A percentile compares a stretch with the other conserved stretches of the same genome.
phyloP scores from a whole-genome alignment of 768 basidiomycete genomes.

The Leccinum imitatum region DNA sequence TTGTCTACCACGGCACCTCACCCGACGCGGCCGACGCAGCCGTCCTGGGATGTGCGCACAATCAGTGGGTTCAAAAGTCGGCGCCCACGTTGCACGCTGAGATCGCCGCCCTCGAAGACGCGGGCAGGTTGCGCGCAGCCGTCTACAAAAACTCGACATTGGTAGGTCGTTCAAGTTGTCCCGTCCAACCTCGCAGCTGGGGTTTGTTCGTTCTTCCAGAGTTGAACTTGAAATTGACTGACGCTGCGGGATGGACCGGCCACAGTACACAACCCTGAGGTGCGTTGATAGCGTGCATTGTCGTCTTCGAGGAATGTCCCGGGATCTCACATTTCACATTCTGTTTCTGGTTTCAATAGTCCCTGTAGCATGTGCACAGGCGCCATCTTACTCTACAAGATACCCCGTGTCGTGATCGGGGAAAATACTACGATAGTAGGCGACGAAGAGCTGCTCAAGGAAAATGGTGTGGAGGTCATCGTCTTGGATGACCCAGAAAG shows the following conservation, averaged over 20 bases:
- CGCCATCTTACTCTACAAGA: conserved; percentile 60
- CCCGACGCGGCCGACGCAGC: conserved; percentile 3
- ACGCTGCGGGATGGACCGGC: background rate
- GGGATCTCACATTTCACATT: background rate
- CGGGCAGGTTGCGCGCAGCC: conserved; percentile 46
- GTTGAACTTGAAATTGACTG: background rate
- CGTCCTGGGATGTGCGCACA: conserved; percentile 45
- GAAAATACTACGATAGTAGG: conserved; percentile 57
- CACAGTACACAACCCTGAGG: conserved; percentile 42
- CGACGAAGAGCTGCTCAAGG: conserved; percentile 53
- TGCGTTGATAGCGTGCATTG: conserved; percentile 1
- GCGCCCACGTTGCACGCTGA: conserved; percentile 48
- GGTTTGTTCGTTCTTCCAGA: background rate
- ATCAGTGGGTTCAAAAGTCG: conserved; percentile 43
- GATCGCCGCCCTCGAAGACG: conserved; percentile 50
- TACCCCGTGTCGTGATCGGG: conserved; percentile 65
- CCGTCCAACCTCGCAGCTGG: background rate
- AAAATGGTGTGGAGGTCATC: conserved; percentile 54
- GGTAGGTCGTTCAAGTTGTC: conserved; percentile 30
- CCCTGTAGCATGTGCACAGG: conserved; percentile 70
- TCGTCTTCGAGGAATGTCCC: background rate
- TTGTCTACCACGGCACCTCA: conserved; percentile 33
- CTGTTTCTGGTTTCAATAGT: conserved; percentile 15
- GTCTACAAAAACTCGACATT: conserved; percentile 51
- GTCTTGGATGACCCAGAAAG: conserved; percentile 50